Evolutionary conservation across 2,329 filamentous ascomycete genomes (phyloP), one percentile per base, ranked within the genome.

Genomic region (Cladosporium sphaerospermum): DNA sequence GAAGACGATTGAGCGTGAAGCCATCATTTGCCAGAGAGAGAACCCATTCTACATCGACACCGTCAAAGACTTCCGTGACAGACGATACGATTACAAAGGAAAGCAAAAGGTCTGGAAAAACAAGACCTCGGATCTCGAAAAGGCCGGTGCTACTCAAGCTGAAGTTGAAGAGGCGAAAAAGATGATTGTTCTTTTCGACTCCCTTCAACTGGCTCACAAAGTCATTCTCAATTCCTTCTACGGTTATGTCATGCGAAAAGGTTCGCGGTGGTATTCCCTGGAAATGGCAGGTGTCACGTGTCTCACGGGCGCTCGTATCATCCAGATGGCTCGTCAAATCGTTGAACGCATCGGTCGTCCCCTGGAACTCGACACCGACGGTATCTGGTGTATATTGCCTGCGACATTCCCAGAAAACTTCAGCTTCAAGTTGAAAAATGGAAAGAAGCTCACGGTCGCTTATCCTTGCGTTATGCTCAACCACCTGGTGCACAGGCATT

Each of bases 391-490:
- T 73, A 99, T 99, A 81, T 78, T 99, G 62, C 93, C 93, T 0
- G 92, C 89, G 0, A 93, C 89, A 0, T 99, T 99, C 63, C 93
- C 93, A 0, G 93, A 99, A 66, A 96, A 99, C 70, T 96, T 96
- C 64, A 78, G 84, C 0, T 97, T 99, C 76, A 95, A 88, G 64
- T 73, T 96, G 61, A 95, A 92, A 71, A 95, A 91, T 62, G 93
- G 93, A 60, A 99, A 97, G 78, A 99, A 97, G 69, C 68, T 97
- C 56, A 78, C 86, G n/a, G 91, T 99, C 46, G 99, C 93, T 0
- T 99, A 99, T 66, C 93, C 93, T 53, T 99, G 93, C 69, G 90
- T 96, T 60, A 99, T 99, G 93, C 80, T 99, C 74, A 99, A 99
- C 69, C 93, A 99, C 68, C 79, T 96, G 3, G 93, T 99, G 7